phyloP scores from a whole-genome alignment of 176 grass and related monocot genomes.

The Metroxylon sagu region DNA sequence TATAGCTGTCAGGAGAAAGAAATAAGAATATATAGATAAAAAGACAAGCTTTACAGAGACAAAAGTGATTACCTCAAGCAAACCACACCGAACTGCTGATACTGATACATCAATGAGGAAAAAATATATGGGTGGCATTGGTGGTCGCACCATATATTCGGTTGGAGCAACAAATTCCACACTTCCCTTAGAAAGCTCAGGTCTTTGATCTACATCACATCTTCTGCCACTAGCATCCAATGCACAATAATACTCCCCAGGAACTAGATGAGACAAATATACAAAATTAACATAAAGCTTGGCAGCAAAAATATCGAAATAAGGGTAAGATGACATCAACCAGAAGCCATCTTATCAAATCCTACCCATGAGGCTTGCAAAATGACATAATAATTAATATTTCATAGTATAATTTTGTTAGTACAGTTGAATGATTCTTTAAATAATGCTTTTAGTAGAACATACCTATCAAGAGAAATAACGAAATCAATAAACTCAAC shows the following conservation, averaged over 20 bases:
- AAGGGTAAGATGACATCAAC: not conserved
- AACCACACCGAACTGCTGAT: conserved; percentile 57
- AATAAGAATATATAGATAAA: no score
- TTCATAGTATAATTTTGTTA: no score
- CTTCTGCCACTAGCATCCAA: conserved; percentile 82
- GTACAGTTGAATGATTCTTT: no score
- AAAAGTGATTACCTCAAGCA: conserved; percentile 57
- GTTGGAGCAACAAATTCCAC: conserved; percentile 96
- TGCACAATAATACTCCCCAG: conserved; percentile 77
- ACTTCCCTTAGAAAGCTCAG: conserved; percentile 87
- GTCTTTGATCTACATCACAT: conserved; percentile 79
- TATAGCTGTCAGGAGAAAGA: no score
- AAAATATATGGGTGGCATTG: conserved; percentile 94
- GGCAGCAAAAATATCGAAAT: conserved; percentile 5
- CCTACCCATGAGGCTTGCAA: no score
- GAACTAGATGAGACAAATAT: conserved; percentile 45
- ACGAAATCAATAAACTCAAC: no score
- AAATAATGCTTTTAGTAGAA: no score
- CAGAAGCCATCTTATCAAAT: no score
- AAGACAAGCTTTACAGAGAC: no score
- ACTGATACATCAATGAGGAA: conserved; percentile 92
- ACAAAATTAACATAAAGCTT: conserved; percentile 1
- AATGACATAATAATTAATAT: no score
- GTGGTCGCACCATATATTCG: conserved; percentile 98
- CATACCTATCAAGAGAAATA: no score